These are phyloP conservation scores for Cercospora janseana DNA, from an alignment of 2,329 filamentous ascomycete genomes.

Conservation along the genomic window DNA sequence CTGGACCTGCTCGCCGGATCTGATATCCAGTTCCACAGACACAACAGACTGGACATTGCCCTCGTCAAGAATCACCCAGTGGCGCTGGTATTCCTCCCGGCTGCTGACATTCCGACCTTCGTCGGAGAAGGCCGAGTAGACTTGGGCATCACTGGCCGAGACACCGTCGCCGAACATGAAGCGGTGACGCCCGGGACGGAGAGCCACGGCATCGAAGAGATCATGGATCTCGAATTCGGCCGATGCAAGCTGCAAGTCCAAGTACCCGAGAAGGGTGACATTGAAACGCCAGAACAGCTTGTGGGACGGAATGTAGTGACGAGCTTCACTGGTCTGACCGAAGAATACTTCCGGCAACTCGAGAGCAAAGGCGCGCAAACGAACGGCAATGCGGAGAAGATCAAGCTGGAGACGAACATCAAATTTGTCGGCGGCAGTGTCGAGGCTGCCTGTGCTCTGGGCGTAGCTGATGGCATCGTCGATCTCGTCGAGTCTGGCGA, in stretches of 20 bases:
- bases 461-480: slow-evolving; percentile 94
- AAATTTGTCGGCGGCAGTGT: slow-evolving; percentile 95
- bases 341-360: slow-evolving; percentile 77
- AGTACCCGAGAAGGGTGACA: slow-evolving; percentile 79
- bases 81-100: slow-evolving; percentile 93
- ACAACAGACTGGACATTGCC: slow-evolving; percentile 93
- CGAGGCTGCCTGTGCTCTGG: slow-evolving; percentile 91
- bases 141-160: slow-evolving; percentile 88
- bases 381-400: slow-evolving; percentile 42
- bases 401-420: slow-evolving; percentile 79
- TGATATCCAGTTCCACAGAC: slow-evolving; percentile 94
- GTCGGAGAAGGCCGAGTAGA: slow-evolving; percentile 93
- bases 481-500: slow-evolving; percentile 98
- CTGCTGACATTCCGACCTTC: slow-evolving; percentile 95
- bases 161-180: slow-evolving; percentile 85
- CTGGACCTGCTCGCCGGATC: slow-evolving; percentile 89
- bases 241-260: slow-evolving; percentile 94
- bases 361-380: slow-evolving; percentile 54
- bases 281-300: slow-evolving; percentile 69
- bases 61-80: slow-evolving; percentile 96
- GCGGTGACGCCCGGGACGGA: slow-evolving; percentile 47
- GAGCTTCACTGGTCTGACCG: slow-evolving; percentile 83
- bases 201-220: slow-evolving; percentile 69
- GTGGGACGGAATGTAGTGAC: slow-evolving; percentile 93
- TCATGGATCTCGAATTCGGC: slow-evolving; percentile 89